These are phyloP conservation scores for Aspergillus flavus DNA, from an alignment of 2,329 filamentous ascomycete species.

Conservation along the genomic window DNA sequence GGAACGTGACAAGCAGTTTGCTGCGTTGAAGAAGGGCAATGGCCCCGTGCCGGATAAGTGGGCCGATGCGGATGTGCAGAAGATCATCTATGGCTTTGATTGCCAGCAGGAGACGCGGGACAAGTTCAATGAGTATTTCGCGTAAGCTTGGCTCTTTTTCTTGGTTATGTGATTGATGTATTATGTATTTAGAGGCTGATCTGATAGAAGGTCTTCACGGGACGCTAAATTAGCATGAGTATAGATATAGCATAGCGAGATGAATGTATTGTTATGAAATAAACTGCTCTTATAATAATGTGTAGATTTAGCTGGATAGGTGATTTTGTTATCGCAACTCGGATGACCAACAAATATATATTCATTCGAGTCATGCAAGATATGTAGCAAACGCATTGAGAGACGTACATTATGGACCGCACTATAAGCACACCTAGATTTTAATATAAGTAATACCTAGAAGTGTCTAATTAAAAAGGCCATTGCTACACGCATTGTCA, in stretches of 20 bases:
- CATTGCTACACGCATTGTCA: too few relatives aligned
- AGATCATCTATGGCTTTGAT: slow-evolving; percentile 67
- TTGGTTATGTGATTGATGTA: not conserved
- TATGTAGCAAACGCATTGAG: too few relatives aligned
- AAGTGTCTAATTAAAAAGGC: too few relatives aligned
- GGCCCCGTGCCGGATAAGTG: slow-evolving; percentile 63
- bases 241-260: not conserved
- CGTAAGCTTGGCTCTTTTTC: slow-evolving; percentile 16
- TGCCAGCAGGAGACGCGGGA: slow-evolving; percentile 59
- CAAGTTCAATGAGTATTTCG: slow-evolving; percentile 30
- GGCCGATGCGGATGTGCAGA: slow-evolving; percentile 70
- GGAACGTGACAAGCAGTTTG: slow-evolving; percentile 60
- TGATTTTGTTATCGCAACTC: too few relatives aligned
- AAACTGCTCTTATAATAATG: too few relatives aligned
- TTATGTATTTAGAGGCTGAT: slow-evolving; percentile 8
- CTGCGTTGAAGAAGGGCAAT: slow-evolving; percentile 53
- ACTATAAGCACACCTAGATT: too few relatives aligned
- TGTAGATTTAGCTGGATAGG: too few relatives aligned
- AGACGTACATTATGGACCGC: too few relatives aligned
- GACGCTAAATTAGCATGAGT: slow-evolving; percentile 4
- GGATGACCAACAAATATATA: too few relatives aligned
- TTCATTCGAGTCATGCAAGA: too few relatives aligned
- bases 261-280: not conserved
- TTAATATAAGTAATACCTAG: too few relatives aligned
- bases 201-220: not conserved